Evolutionary conservation across 2,329 filamentous ascomycete species (phyloP), one percentile per base, ranked within the genome.

Genomic region (Colletotrichum incanum): DNA sequence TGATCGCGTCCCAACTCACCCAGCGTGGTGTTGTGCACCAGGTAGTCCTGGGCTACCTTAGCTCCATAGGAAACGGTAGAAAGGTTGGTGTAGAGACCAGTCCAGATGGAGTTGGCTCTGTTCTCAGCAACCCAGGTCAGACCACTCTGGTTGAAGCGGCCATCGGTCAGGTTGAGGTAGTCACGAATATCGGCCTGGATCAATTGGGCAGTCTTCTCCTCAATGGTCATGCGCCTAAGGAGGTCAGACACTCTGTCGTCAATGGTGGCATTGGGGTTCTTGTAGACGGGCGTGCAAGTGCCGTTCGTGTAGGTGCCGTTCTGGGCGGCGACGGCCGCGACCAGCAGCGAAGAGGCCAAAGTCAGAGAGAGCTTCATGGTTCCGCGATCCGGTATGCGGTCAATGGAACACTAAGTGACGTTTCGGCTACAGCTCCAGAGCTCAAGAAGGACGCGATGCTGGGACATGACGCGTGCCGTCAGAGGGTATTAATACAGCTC

Each of bases 181-280:
- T 94, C 93, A 7, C 88, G 86, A 72, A 95, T 86, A 77, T 94
- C 93, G 59, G 92, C 90, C 78, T 92, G 91, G 37, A 92, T 85
- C 75, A 92, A 84, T 79, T 94, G 93, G 1, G 91, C 87, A 55
- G 90, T 88, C 82, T 95, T 95, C 72, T 95, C 93, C 77, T 92
- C 86, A 66, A 93, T 87, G 0, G 91, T 93, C 93, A 95, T 95
- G 31, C 91, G 88, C 16, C 88, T 88, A 64, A 95, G 82, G 6
- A 95, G 86, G 78, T 94, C 92, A 12, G 87, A 80, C 14, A 94
- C 88, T 71, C 93, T 86, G 61, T 87, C 88, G 63, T 93, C 90
- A 18, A 94, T 84, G 9, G 89, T 82, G 7, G 90, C 89, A 67
- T 84, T 85, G 6, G 91, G 83, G 78, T 94, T 85, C 78, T 92